Conservation (phyloP, 768 basidiomycete species). For the Phylloporus sp. region DNA sequence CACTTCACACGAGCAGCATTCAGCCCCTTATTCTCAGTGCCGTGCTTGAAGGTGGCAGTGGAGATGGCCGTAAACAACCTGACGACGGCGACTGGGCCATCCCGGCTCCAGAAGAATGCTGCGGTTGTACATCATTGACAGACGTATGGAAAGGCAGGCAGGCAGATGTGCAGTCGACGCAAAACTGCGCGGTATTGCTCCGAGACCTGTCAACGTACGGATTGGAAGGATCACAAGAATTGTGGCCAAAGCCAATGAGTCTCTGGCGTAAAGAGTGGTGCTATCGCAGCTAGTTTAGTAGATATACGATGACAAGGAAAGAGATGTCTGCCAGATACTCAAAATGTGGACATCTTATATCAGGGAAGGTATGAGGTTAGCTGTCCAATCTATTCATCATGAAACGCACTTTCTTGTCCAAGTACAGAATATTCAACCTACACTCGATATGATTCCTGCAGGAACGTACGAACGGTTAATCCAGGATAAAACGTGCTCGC, state of each 20-base stretch:
- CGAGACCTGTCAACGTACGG: conserved; percentile 34
- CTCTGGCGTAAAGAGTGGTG: not conserved
- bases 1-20: conserved; percentile 51
- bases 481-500: too few species aligned
- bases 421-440: too few species aligned
- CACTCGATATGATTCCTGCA: too few species aligned
- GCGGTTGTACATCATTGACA: not conserved
- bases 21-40: conserved; percentile 49
- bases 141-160: conserved; percentile 3
- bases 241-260: not conserved
- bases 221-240: conserved; percentile 12
- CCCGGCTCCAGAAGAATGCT: not conserved
- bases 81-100: not conserved
- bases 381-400: too few species aligned
- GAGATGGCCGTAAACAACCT: not conserved
- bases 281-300: not conserved
- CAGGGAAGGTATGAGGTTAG: too few species aligned
- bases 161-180: conserved; percentile 34
- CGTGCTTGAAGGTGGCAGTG: conserved; percentile 41
- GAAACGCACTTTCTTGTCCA: too few species aligned
- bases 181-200: conserved; percentile 41
- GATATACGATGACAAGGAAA: too few species aligned
- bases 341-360: too few species aligned
- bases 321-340: too few species aligned
- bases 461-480: too few species aligned